Percentiles rank a stretch among this genome's conserved stretches.
Conservation (phyloP, 768 basidiomycete species). For the Xanthoconium purpureum region DNA sequence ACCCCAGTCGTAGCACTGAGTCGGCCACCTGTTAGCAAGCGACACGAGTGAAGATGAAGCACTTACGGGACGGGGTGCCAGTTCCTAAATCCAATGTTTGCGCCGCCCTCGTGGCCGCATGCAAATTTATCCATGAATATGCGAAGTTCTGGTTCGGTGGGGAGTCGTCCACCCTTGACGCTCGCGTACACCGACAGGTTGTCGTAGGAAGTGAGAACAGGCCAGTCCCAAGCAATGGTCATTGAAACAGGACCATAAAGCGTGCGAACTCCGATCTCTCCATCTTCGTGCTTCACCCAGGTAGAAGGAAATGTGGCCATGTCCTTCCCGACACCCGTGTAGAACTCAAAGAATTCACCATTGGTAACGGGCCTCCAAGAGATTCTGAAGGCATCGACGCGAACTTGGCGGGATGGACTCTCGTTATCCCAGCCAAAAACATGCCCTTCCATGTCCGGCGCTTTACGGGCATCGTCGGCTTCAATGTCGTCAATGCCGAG, state of each 20-base stretch:
- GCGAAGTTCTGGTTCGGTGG: slow-evolving; percentile 84
- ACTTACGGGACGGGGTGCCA: slow-evolving; percentile 93
- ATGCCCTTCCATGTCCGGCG: slow-evolving; percentile 47
- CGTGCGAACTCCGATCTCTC: slow-evolving; percentile 62
- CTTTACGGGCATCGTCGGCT: slow-evolving; percentile 49
- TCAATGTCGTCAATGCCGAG: slow-evolving; percentile 87
- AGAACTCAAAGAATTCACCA: slow-evolving; percentile 76
- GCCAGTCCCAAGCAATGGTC: slow-evolving; percentile 80
- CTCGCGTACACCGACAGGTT: slow-evolving; percentile 77
- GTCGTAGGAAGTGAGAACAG: slow-evolving; percentile 73
- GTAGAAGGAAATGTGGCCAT: slow-evolving; percentile 35
- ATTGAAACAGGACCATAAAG: slow-evolving; percentile 83
- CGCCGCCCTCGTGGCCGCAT: slow-evolving; percentile 69
- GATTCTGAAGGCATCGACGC: slow-evolving; percentile 69
- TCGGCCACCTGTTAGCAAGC: neutral
- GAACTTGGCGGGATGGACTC: slow-evolving; percentile 59
- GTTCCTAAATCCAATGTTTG: slow-evolving; percentile 84
- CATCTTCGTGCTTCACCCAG: slow-evolving; percentile 20
- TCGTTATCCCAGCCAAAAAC: slow-evolving; percentile 97
- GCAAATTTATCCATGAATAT: slow-evolving; percentile 75
- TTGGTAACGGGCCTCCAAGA: slow-evolving; percentile 88
- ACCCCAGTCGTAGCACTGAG: slow-evolving; percentile 66
- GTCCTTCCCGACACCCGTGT: slow-evolving; percentile 41
- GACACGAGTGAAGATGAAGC: neutral
- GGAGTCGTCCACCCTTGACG: slow-evolving; percentile 89